These are phyloP conservation scores for Podospora pseudopauciseta DNA, from an alignment of 495 filamentous ascomycete species.

Conservation along the genomic window DNA sequence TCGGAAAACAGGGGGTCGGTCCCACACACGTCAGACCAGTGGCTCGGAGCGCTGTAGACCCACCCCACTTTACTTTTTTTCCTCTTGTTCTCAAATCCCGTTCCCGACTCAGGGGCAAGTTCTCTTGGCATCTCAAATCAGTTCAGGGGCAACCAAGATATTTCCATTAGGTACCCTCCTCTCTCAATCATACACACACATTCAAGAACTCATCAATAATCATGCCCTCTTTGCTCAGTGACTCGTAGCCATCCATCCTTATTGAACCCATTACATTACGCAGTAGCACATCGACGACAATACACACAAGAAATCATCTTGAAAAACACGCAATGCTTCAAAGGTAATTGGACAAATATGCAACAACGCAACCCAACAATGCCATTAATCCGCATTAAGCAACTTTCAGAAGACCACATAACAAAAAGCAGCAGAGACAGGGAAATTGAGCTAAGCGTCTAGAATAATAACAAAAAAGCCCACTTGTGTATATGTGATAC, in stretches of 20 bases:
- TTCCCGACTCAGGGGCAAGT: background rate
- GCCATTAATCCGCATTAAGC: constrained; percentile 1
- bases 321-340: background rate
- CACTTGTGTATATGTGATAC: background rate
- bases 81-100: background rate
- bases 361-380: background rate
- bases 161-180: too few species aligned
- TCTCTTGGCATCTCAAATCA: background rate
- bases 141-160: background rate
- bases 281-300: background rate
- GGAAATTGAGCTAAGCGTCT: background rate
- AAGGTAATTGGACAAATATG: background rate
- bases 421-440: background rate
- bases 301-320: background rate
- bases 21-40: background rate
- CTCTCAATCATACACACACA: too few species aligned
- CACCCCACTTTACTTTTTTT: background rate
- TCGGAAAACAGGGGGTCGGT: background rate
- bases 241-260: too few species aligned
- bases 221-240: too few species aligned
- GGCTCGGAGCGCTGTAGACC: background rate
- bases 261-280: too few species aligned
- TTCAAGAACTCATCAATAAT: too few species aligned
- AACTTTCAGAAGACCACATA: background rate
- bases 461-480: constrained; percentile 7